Base-by-base conservation (phyloP, 176 grass and related monocot species). In the Eleusine coracana region DNA sequence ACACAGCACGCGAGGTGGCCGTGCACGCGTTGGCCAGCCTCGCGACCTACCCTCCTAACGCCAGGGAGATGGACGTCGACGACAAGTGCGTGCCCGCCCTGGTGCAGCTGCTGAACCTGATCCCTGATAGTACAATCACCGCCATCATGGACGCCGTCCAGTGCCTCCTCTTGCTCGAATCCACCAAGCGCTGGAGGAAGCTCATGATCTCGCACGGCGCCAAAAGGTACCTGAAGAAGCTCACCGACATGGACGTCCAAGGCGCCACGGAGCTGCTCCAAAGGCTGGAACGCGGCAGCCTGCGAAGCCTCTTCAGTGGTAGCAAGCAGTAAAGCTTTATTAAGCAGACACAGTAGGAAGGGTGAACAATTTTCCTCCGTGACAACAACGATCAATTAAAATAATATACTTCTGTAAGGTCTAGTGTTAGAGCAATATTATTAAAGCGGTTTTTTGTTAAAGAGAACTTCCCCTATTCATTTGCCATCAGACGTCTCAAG, bases 141-240 rank as follows among this genome's bases (percentile, higher is more conserved):
- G 96, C 96, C 0, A 98, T 93, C 87, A 96, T 96, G 93, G 93
- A 98, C 48, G 96, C 93, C 7, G 89, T 98, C 73, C 85, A 86
- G 21, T 95, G 90, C 78, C 91, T 98, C 10, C 62, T 95, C 68
- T 55, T 66, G 23, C 80, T 95, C 18, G 91, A 90, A 0, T 68
- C 92, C 36, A 91, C 88, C 77, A 98, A 95, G 55, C 90, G 88
- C 28, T 95, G 88, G 74, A 95, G 71, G 95, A 98, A 93, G 68
- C 72, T 93, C 68, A 98, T 98, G 95, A 76, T 98, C 73, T 94
- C 95, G 1, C 91, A 98, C 25, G 92, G 95, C 60, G 88, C 95
- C 7, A 95, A 95, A 7, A 92, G 92, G 31, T 95, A 98, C 84
- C 90, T 98, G 46, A 98, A 95, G 86, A 98, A 98, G 84, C 93